A percentile compares a stretch with the other conserved stretches of the same genome.
phyloP scores from a whole-genome alignment of 768 basidiomycete species.

The Pulveroboletus sp. region DNA sequence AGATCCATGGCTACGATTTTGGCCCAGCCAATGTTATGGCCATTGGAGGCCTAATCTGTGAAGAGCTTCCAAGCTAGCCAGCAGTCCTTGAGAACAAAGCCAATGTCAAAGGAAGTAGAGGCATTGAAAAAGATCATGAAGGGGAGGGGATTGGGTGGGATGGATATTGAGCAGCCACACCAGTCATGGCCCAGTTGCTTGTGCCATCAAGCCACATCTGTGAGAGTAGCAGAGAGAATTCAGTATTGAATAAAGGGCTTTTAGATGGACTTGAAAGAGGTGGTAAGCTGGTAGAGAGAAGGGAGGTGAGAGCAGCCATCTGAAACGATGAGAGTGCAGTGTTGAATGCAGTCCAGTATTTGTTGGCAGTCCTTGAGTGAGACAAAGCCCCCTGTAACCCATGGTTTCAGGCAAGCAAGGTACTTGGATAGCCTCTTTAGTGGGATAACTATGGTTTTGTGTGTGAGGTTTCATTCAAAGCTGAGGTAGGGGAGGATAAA shows the following conservation, averaged over 20 bases:
- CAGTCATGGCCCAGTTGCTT: fast-evolving
- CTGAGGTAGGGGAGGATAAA: background rate
- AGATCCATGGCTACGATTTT: background rate
- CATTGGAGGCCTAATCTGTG: no score
- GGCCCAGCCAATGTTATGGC: no score
- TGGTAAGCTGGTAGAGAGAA: background rate
- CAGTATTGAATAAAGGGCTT: background rate
- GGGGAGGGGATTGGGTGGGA: background rate
- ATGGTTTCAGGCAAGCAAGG: background rate
- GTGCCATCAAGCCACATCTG: background rate
- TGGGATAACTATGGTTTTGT: background rate
- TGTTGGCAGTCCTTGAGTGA: no score
- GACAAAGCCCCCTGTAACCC: background rate
- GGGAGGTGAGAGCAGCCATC: background rate
- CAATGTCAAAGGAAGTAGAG: slow-evolving; percentile 11
- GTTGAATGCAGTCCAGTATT: no score
- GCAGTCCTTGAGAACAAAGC: no score
- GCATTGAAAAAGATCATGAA: background rate
- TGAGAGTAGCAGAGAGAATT: background rate
- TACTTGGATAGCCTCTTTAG: background rate
- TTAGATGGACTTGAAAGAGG: background rate
- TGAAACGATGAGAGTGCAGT: background rate
- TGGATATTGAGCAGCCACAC: background rate
- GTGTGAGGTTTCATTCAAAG: background rate
- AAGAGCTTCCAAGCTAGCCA: no score